Percentiles rank a stretch among this genome's conserved stretches.
Conservation (phyloP, 768 basidiomycete genomes). For the Crassisporium funariophilum region DNA sequence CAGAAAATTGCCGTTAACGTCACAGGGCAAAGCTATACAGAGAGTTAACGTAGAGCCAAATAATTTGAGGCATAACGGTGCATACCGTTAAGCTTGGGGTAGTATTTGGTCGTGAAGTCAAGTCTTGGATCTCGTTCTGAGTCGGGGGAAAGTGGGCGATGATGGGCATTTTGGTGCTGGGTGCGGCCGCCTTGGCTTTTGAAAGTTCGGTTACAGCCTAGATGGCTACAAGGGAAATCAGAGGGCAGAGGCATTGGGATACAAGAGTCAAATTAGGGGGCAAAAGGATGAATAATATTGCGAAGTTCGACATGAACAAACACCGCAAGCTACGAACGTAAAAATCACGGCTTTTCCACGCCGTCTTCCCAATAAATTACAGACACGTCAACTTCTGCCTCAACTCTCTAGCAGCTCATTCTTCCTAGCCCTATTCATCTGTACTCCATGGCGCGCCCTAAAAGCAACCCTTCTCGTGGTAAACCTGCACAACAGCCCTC, state of each 20-base stretch:
- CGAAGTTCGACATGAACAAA: background rate
- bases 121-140: conserved; percentile 8
- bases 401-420: no score
- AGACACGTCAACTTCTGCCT: no score
- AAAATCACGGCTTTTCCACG: no score
- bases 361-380: no score
- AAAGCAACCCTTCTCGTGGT: no score
- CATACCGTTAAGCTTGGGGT: conserved; percentile 12
- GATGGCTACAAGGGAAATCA: conserved; percentile 3
- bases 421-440: no score
- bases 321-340: background rate
- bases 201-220: conserved; percentile 5
- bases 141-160: conserved; percentile 8
- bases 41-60: background rate
- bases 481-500: no score
- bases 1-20: conserved; percentile 1
- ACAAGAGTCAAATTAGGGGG: no score
- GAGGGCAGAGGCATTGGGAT: background rate
- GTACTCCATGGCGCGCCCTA: no score
- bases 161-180: conserved; percentile 10
- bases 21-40: conserved; percentile 5
- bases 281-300: background rate
- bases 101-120: conserved; percentile 1
- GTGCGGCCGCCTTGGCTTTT: background rate
- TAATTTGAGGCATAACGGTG: no score